These are phyloP conservation scores for Hypoxylon trugodes DNA, from an alignment of 495 filamentous ascomycete species.

Conservation along the genomic window DNA sequence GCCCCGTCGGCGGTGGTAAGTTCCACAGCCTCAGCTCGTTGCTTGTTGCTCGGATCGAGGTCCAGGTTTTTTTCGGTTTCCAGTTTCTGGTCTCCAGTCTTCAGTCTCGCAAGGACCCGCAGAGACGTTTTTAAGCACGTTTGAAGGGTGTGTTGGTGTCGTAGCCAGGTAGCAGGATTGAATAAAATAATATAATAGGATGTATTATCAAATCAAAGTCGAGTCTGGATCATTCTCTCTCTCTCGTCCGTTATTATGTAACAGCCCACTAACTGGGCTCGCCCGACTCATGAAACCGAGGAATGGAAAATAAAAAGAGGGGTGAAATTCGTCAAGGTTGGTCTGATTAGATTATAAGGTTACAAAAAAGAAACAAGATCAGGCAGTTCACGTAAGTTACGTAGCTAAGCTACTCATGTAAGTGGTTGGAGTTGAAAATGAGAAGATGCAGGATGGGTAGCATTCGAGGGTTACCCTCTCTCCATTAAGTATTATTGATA, in stretches of 20 bases:
- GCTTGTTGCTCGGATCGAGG: constrained; percentile 30
- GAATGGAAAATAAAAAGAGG: constrained; percentile 3
- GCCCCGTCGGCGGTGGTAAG: constrained; percentile 28
- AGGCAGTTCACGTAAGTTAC: not conserved
- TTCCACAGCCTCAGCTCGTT: constrained; percentile 33
- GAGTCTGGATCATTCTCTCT: constrained; percentile 11
- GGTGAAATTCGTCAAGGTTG: not conserved
- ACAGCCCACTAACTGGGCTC: not conserved
- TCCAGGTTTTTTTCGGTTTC: too few relatives aligned
- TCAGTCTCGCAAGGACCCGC: constrained; percentile 16
- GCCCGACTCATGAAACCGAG: constrained; percentile 15
- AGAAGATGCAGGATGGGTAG: constrained; percentile 16
- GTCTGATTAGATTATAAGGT: constrained; percentile 3
- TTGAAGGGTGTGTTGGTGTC: constrained; percentile 25
- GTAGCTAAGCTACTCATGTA: not conserved
- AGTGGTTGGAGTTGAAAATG: constrained; percentile 11
- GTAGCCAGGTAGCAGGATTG: constrained; percentile 11
- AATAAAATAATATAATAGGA: too few relatives aligned
- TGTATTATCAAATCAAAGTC: constrained; percentile 15
- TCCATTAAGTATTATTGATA: constrained; percentile 10
- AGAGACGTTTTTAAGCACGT: too few relatives aligned
- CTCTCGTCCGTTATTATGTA: not conserved
- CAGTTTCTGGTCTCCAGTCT: too few relatives aligned
- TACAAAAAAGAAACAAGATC: constrained; percentile 2
- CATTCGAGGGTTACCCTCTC: not conserved